phyloP scores from a whole-genome alignment of 768 basidiomycete genomes.

The Mycena epipterygia region DNA sequence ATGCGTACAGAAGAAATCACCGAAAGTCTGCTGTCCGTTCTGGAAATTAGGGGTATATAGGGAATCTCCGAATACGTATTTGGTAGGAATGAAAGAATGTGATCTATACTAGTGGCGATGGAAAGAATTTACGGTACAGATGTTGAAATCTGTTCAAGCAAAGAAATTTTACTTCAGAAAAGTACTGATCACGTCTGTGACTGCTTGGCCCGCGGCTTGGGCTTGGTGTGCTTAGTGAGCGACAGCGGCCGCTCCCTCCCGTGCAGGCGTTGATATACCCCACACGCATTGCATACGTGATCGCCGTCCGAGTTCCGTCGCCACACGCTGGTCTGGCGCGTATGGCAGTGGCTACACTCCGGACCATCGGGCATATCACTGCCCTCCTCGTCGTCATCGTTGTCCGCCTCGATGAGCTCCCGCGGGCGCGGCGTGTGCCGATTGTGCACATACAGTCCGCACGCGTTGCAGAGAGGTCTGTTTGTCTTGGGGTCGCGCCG shows the following conservation, averaged over 20 bases:
- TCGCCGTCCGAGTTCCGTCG: not conserved
- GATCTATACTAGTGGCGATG: too few relatives aligned
- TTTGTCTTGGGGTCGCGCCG: not conserved
- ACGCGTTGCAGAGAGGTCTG: not conserved
- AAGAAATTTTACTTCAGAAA: too few relatives aligned
- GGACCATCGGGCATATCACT: not conserved
- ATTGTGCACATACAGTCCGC: not conserved
- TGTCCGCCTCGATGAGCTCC: not conserved
- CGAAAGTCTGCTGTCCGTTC: too few relatives aligned
- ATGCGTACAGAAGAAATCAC: too few relatives aligned
- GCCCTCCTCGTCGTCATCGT: not conserved
- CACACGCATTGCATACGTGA: slow-evolving; percentile 17
- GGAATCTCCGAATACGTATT: too few relatives aligned
- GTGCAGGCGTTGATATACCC: slow-evolving; percentile 1
- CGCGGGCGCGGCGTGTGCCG: not conserved
- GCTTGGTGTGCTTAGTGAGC: not conserved
- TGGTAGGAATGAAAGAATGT: too few relatives aligned
- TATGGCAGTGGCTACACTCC: slow-evolving; percentile 1
- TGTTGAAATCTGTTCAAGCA: too few relatives aligned
- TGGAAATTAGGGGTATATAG: too few relatives aligned
- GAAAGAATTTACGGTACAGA: too few relatives aligned
- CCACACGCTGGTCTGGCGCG: slow-evolving; percentile 7
- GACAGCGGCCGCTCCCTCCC: not conserved
- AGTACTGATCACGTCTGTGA: not conserved
- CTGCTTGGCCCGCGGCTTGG: slow-evolving; percentile 14